Evolutionary conservation across 331 rosid genomes (phyloP).

Genomic region (Malus hybrid): DNA sequence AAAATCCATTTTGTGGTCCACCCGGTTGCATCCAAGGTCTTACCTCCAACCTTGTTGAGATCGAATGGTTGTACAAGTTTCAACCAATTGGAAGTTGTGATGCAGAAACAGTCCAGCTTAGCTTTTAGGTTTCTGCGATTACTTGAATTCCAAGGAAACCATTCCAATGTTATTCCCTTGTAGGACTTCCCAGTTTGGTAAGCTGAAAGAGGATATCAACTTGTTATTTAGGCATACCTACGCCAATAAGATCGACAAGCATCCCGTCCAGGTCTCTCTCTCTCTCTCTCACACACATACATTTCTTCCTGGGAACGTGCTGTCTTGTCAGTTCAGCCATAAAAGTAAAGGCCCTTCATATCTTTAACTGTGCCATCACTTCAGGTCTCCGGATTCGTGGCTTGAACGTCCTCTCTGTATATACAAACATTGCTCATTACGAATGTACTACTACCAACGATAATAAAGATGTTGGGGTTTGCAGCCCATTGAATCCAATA

Average conservation of each 20-base stretch:
- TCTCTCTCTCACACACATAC: neutral
- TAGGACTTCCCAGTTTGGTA: no score
- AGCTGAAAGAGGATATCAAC: no score
- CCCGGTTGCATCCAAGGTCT: neutral
- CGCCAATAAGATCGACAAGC: no score
- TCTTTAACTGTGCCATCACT: neutral
- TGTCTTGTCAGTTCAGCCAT: neutral
- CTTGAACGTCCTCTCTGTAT: neutral
- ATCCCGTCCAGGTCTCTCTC: neutral
- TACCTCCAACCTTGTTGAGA: neutral
- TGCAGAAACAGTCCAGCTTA: neutral
- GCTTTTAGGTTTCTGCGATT: neutral
- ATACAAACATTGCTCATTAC: neutral
- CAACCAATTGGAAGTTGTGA: neutral
- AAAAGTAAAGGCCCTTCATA: neutral
- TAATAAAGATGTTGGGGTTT: no score
- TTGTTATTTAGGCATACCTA: no score
- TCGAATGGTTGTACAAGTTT: neutral
- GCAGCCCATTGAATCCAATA: no score
- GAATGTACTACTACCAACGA: no score
- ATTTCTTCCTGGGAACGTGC: neutral
- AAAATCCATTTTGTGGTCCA: neutral
- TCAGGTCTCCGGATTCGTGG: neutral
- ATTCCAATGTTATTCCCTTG: no score
- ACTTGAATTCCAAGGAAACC: no score